Evolutionary conservation across 2,329 filamentous ascomycete genomes (phyloP).

Genomic region (Diaporthe sp.): DNA sequence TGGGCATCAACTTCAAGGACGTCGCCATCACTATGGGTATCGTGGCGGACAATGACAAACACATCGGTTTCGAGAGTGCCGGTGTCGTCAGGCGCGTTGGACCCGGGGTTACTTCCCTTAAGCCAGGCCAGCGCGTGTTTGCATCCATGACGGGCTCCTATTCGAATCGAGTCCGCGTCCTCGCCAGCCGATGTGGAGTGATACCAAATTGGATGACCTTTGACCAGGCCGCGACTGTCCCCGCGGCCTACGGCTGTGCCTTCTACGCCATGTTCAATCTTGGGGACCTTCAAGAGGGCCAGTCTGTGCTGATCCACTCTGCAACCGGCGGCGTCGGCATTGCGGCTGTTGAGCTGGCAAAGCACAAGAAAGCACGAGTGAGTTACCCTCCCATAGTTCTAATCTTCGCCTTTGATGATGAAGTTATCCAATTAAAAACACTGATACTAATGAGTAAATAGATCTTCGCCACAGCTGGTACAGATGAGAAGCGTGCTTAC

Average conservation of each 20-base stretch:
- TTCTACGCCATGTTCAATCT: conserved; percentile 44
- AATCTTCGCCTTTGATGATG: no score
- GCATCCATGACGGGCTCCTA: conserved; percentile 32
- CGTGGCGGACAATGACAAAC: conserved; percentile 37
- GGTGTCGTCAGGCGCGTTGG: conserved; percentile 3
- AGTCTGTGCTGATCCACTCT: conserved; percentile 29
- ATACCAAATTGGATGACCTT: conserved; percentile 47
- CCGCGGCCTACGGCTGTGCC: conserved; percentile 43
- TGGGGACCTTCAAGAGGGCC: conserved; percentile 40
- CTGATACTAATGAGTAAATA: no score
- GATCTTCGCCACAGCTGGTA: conserved; percentile 47
- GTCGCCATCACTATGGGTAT: conserved; percentile 44
- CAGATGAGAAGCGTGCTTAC: conserved; percentile 44
- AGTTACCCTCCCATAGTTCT: no score
- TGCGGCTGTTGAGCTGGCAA: background rate
- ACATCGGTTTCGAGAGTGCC: conserved; percentile 28
- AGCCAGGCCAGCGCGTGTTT: conserved; percentile 32
- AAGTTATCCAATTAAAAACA: no score
- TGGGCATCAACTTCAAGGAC: conserved; percentile 51
- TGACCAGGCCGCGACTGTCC: conserved; percentile 46
- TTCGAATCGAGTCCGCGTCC: conserved; percentile 37
- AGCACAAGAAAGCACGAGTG: conserved; percentile 19
- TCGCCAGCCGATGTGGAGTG: background rate
- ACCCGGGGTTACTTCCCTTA: background rate
- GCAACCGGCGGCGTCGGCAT: conserved; percentile 17